Evolutionary conservation across 2,329 filamentous ascomycete species (phyloP).

Genomic region (Trichophyton simii): DNA sequence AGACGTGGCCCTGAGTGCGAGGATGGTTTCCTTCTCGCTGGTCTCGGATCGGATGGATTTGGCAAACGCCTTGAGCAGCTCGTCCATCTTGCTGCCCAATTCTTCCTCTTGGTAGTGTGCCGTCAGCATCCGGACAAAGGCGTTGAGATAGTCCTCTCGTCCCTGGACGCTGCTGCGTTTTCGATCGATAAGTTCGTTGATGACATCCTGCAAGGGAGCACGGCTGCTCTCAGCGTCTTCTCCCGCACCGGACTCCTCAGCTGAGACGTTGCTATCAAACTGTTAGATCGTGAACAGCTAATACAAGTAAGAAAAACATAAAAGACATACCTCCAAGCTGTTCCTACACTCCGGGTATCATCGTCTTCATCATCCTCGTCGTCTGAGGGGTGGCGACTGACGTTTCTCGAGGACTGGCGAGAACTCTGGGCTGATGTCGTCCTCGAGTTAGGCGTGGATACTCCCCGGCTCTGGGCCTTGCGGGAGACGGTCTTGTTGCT

Average conservation of each 20-base stretch:
- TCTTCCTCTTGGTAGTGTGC: slow-evolving; percentile 54
- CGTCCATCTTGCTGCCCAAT: slow-evolving; percentile 46
- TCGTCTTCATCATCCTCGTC: slow-evolving; percentile 45
- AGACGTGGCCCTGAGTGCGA: slow-evolving; percentile 59
- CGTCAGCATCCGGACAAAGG: slow-evolving; percentile 54
- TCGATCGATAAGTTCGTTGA: slow-evolving; percentile 60
- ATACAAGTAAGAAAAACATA: not conserved
- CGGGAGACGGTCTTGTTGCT: slow-evolving; percentile 53
- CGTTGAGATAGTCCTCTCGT: slow-evolving; percentile 51
- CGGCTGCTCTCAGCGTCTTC: not conserved
- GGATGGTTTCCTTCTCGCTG: slow-evolving; percentile 54
- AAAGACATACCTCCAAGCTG: slow-evolving; percentile 36
- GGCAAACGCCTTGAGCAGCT: slow-evolving; percentile 53
- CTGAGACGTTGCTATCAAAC: slow-evolving; percentile 45
- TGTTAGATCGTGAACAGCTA: not conserved
- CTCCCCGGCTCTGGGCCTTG: slow-evolving; percentile 37
- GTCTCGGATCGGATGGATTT: slow-evolving; percentile 58
- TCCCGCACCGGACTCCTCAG: slow-evolving; percentile 37
- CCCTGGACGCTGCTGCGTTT: slow-evolving; percentile 65
- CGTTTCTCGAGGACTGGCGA: slow-evolving; percentile 41
- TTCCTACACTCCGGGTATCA: slow-evolving; percentile 45
- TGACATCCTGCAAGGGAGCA: slow-evolving; percentile 45
- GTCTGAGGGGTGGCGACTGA: slow-evolving; percentile 43
- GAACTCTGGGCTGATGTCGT: slow-evolving; percentile 41
- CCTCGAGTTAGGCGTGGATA: slow-evolving; percentile 42